A percentile compares a stretch with the other conserved stretches of the same genome.
Evolutionary conservation across 2,329 filamentous ascomycete species (phyloP).

Genomic region (Pseudogymnoascus sp.): DNA sequence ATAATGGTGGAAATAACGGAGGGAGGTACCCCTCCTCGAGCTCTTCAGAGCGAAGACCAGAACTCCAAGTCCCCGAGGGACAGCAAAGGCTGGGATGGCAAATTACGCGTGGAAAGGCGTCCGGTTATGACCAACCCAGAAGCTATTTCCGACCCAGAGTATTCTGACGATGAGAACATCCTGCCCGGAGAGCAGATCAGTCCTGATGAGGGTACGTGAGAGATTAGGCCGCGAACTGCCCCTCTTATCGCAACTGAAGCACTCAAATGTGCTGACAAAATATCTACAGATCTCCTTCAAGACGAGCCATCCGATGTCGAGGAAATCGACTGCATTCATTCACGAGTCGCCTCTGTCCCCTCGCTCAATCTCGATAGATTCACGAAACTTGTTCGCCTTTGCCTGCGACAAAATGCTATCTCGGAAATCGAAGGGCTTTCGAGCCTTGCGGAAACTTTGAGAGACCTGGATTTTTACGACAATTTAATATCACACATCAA

Average conservation of each 20-base stretch:
- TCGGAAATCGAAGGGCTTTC: conserved; percentile 69
- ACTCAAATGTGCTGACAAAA: conserved; percentile 16
- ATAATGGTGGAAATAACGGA: conserved; percentile 3
- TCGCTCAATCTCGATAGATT: conserved; percentile 80
- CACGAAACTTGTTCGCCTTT: conserved; percentile 65
- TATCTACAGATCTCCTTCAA: conserved; percentile 48
- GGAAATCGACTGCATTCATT: conserved; percentile 87
- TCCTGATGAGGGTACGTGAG: conserved; percentile 65
- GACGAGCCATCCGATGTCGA: conserved; percentile 54
- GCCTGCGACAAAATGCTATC: conserved; percentile 89
- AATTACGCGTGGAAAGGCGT: conserved; percentile 66
- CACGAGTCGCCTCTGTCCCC: conserved; percentile 70
- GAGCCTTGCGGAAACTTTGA: conserved; percentile 56
- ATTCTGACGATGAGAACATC: conserved; percentile 66
- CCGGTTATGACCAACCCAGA: conserved; percentile 69
- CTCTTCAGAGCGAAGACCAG: conserved; percentile 17
- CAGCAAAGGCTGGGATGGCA: conserved; percentile 75
- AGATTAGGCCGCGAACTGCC: not conserved
- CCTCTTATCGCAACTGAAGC: not conserved
- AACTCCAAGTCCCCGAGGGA: conserved; percentile 32
- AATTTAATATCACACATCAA: conserved; percentile 85
- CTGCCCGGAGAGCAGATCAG: conserved; percentile 67
- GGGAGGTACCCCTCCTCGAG: not conserved
- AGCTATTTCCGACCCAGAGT: conserved; percentile 75
- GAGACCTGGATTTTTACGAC: conserved; percentile 92